phyloP scores from a whole-genome alignment of 163 green algal species.

The Volvox carteri region DNA sequence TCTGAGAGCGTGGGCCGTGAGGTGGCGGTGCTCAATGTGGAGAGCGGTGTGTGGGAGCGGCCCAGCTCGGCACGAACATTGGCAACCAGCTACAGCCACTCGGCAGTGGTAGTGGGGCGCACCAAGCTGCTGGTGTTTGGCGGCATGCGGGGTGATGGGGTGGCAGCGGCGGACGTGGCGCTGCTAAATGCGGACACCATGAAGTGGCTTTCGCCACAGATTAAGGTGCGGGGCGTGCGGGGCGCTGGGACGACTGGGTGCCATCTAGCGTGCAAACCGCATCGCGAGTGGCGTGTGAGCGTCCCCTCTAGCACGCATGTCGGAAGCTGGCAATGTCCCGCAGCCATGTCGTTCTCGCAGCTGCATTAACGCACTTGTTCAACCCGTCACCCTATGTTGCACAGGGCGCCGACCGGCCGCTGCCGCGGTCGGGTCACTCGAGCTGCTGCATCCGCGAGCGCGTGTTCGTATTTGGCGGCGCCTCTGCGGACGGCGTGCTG shows the following conservation, averaged over 20 bases:
- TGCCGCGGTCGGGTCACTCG: constrained; percentile 58
- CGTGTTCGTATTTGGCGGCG: constrained; percentile 84
- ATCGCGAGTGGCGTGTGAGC: too few species aligned
- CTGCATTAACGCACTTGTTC: too few species aligned
- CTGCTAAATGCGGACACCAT: constrained; percentile 77
- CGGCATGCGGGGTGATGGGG: constrained; percentile 58
- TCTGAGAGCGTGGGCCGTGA: constrained; percentile 67
- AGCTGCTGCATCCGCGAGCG: constrained; percentile 67
- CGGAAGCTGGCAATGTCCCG: too few species aligned
- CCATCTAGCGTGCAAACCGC: too few species aligned
- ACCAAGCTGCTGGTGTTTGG: constrained; percentile 78
- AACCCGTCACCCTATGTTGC: too few species aligned
- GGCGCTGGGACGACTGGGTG: background rate
- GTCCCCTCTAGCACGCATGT: too few species aligned
- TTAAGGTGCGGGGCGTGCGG: constrained; percentile 20
- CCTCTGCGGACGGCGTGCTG: constrained; percentile 67
- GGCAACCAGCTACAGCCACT: constrained; percentile 58
- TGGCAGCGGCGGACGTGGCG: constrained; percentile 40
- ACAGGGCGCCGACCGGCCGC: constrained; percentile 57
- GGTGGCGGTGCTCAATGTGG: constrained; percentile 70
- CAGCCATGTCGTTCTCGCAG: too few species aligned
- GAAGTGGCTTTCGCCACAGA: constrained; percentile 72
- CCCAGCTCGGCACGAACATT: constrained; percentile 49
- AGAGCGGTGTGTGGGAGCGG: constrained; percentile 69
- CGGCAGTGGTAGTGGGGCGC: constrained; percentile 61